A percentile compares a stretch with the other conserved stretches of the same genome.
phyloP scores from a whole-genome alignment of 2,329 filamentous ascomycete genomes.

The Alternaria gansuensis region DNA sequence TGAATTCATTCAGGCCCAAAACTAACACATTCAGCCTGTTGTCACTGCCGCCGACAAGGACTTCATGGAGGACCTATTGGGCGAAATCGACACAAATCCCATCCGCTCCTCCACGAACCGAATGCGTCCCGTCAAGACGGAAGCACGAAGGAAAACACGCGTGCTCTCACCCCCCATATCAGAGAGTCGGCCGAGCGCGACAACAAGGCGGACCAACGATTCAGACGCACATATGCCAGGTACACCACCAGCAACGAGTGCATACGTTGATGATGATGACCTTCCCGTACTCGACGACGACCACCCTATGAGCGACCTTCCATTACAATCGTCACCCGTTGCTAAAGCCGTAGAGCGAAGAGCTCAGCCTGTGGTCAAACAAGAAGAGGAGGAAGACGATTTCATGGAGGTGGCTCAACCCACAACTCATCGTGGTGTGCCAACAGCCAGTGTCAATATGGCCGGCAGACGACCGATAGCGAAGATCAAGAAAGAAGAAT shows the following conservation, averaged over 20 bases:
- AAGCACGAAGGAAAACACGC: slow-evolving; percentile 79
- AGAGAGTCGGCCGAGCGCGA: slow-evolving; percentile 51
- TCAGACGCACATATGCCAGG: slow-evolving; percentile 58
- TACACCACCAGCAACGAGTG: slow-evolving; percentile 51
- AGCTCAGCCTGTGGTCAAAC: slow-evolving; percentile 62
- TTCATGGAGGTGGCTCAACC: slow-evolving; percentile 87
- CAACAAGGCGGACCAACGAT: slow-evolving; percentile 34
- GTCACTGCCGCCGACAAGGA: slow-evolving; percentile 88
- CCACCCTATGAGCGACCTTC: slow-evolving; percentile 83
- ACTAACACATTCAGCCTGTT: slow-evolving; percentile 63
- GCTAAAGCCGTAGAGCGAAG: slow-evolving; percentile 80
- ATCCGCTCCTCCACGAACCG: slow-evolving; percentile 63
- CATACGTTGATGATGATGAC: slow-evolving; percentile 63
- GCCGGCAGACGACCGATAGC: slow-evolving; percentile 79
- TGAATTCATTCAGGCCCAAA: background rate
- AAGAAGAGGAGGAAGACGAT: slow-evolving; percentile 75
- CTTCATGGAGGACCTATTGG: slow-evolving; percentile 85
- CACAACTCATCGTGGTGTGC: slow-evolving; percentile 69
- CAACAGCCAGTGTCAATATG: slow-evolving; percentile 80
- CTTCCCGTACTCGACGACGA: slow-evolving; percentile 70
- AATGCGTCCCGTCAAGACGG: slow-evolving; percentile 74
- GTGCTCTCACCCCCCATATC: slow-evolving; percentile 77
- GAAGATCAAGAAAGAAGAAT: slow-evolving; percentile 72
- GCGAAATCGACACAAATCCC: slow-evolving; percentile 84
- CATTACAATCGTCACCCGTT: slow-evolving; percentile 82